Percentiles rank a stretch among this genome's conserved stretches.
phyloP scores from a whole-genome alignment of 2,329 filamentous ascomycete genomes.

The Pseudogymnoascus sp. region DNA sequence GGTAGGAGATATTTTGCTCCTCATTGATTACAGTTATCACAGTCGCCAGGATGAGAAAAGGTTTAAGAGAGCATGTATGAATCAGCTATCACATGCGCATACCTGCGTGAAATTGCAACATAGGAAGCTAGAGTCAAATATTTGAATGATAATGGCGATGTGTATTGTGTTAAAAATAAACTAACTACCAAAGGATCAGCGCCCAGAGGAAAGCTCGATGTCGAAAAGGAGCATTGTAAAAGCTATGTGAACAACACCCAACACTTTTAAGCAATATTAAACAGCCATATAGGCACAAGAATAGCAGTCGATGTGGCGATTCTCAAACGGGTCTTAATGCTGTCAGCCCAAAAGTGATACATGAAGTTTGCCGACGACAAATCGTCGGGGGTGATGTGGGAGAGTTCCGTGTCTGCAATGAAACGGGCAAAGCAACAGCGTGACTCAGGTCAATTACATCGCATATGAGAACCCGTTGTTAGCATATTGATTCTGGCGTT shows the following conservation, averaged over 20 bases:
- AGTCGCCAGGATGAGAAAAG: neutral
- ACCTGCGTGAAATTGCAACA: neutral
- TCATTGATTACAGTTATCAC: neutral
- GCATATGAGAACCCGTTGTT: neutral
- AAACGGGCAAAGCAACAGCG: neutral
- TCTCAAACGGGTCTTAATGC: neutral
- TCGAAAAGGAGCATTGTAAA: conserved; percentile 1
- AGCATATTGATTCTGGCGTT: neutral
- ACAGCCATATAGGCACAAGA: neutral
- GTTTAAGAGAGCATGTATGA: neutral
- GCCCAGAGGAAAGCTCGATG: neutral
- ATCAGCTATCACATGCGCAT: neutral
- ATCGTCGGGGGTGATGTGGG: neutral
- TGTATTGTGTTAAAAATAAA: conserved; percentile 5
- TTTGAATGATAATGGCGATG: neutral
- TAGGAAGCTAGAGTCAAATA: neutral
- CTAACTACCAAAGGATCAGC: neutral
- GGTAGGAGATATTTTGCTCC: neutral
- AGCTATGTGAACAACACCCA: neutral
- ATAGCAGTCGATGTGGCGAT: neutral
- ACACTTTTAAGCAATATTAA: conserved; percentile 3
- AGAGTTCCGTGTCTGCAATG: neutral
- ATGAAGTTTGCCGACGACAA: neutral
- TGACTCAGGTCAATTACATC: neutral
- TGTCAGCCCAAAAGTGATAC: neutral